phyloP scores from a whole-genome alignment of 129 eudicot genomes.

The Centrapalus pauciflorus region DNA sequence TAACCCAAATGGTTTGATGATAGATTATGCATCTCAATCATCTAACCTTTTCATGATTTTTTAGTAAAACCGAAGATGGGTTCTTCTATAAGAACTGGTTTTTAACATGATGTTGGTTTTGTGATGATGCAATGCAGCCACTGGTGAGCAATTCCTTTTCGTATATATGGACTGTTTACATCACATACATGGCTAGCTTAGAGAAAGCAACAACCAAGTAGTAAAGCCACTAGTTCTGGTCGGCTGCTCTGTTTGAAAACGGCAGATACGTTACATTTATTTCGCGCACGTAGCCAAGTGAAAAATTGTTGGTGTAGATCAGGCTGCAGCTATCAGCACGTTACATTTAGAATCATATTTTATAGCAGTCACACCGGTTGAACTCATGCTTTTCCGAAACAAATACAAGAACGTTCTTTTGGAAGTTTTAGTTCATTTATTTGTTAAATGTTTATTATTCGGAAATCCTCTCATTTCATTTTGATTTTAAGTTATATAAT shows the following conservation, averaged over 20 bases:
- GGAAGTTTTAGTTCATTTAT: no score
- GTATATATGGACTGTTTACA: conserved; percentile 75
- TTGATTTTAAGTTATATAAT: no score
- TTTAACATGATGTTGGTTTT: conserved; percentile 11
- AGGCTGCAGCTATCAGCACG: background rate
- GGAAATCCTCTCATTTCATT: no score
- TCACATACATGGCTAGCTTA: conserved; percentile 91
- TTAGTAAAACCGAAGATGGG: background rate
- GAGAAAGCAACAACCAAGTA: conserved; percentile 46
- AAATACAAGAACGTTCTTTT: background rate
- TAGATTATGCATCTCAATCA: background rate
- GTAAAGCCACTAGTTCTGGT: background rate
- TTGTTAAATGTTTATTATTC: no score
- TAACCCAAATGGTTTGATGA: conserved; percentile 1
- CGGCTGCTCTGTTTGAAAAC: background rate
- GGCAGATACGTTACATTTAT: no score
- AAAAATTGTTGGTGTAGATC: conserved; percentile 1
- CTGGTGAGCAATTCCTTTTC: conserved; percentile 80
- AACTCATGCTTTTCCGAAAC: background rate
- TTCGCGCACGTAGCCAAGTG: no score
- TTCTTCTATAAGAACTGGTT: no score
- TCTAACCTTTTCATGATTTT: background rate
- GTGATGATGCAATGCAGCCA: conserved; percentile 56
- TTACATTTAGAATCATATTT: no score
- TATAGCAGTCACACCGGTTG: background rate